Conservation (phyloP, 805 yeast genomes). For the Kurtzmaniella cleridarum region DNA sequence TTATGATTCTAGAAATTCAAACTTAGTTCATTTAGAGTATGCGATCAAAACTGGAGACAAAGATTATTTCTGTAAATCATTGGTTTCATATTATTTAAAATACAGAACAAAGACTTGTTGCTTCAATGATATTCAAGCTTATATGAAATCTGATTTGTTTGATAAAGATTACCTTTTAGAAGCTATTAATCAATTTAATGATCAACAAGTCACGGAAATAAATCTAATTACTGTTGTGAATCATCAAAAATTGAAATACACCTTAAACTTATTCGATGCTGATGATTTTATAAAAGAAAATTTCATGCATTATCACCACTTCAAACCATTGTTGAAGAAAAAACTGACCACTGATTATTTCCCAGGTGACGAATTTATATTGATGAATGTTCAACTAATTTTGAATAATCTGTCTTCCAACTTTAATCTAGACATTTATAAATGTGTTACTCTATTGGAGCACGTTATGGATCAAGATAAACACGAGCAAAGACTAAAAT, state of each 20-base stretch:
- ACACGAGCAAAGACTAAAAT: constrained; percentile 65
- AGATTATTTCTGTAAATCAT: constrained; percentile 21
- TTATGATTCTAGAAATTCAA: constrained; percentile 19
- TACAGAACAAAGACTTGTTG: constrained; percentile 62
- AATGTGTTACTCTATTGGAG: constrained; percentile 54
- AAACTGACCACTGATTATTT: constrained; percentile 66
- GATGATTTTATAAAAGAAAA: constrained; percentile 22
- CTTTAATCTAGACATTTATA: constrained; percentile 17
- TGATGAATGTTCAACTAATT: constrained; percentile 39
- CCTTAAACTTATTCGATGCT: constrained; percentile 9
- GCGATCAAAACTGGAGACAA: constrained; percentile 2
- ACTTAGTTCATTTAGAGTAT: constrained; percentile 24
- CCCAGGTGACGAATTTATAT: constrained; percentile 58
- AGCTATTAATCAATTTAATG: constrained; percentile 16
- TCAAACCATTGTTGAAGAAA: constrained; percentile 16
- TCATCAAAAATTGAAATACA: constrained; percentile 43
- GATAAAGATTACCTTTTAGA: constrained; percentile 9
- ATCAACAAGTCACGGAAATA: constrained; percentile 7
- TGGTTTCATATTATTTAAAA: constrained; percentile 36
- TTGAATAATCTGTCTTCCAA: constrained; percentile 9
- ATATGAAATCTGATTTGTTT: constrained; percentile 5
- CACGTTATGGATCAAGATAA: constrained; percentile 49
- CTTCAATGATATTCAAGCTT: constrained; percentile 49
- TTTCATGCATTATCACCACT: constrained; percentile 34
- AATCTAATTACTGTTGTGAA: constrained; percentile 28